Evolutionary conservation across 2,329 filamentous ascomycete genomes (phyloP).

Genomic region (Cercospora sojina): DNA sequence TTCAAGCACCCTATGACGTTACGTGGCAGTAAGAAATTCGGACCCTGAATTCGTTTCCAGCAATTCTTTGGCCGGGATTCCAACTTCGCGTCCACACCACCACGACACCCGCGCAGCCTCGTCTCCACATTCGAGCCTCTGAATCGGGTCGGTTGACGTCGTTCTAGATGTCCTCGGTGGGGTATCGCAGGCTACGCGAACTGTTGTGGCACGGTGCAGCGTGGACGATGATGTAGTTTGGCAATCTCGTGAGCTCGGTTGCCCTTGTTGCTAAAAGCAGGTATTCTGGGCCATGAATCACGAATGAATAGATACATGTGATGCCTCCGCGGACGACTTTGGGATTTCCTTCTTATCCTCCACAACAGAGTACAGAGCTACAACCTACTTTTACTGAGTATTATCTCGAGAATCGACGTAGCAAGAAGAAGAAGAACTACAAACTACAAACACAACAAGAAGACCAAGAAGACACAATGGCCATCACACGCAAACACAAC

Average conservation of each 20-base stretch:
- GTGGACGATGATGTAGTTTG: slow-evolving; percentile 12
- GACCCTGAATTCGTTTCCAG: background rate
- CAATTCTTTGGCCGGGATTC: slow-evolving; percentile 12
- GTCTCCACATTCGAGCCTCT: background rate
- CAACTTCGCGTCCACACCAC: slow-evolving; percentile 5
- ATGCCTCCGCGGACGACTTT: slow-evolving; percentile 4
- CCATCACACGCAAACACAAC: slow-evolving; percentile 8
- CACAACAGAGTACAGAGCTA: background rate
- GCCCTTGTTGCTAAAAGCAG: background rate
- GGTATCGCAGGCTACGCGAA: background rate
- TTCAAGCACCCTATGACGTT: background rate
- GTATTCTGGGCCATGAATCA: slow-evolving; percentile 2
- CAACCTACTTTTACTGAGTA: slow-evolving; percentile 7
- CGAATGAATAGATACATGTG: slow-evolving; percentile 4
- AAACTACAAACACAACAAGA: background rate
- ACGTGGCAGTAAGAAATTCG: background rate
- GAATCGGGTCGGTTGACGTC: slow-evolving; percentile 1
- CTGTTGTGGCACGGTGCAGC: background rate
- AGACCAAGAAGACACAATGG: background rate
- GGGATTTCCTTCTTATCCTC: slow-evolving; percentile 8
- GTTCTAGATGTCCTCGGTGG: background rate
- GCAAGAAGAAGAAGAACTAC: background rate
- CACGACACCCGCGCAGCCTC: background rate
- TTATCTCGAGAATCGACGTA: background rate
- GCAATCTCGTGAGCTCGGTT: background rate